Evolutionary conservation across 768 basidiomycete genomes (phyloP).

Genomic region (Bullera alba): DNA sequence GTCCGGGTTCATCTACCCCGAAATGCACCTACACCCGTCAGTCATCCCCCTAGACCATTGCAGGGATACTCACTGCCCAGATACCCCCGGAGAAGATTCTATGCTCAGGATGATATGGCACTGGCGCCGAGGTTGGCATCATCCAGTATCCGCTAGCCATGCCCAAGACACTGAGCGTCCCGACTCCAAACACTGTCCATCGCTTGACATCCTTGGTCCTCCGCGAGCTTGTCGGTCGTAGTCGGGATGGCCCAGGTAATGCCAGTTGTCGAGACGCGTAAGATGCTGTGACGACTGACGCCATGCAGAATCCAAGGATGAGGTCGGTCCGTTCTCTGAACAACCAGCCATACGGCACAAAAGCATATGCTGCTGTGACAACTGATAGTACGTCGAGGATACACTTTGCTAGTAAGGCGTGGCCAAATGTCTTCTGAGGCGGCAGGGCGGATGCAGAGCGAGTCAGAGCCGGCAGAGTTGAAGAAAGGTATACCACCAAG

Average conservation of each 20-base stretch:
- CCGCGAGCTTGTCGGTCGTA: background rate
- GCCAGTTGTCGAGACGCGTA: background rate
- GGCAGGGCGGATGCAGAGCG: slow-evolving; percentile 49
- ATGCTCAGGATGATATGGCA: slow-evolving; percentile 59
- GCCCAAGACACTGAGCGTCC: slow-evolving; percentile 9
- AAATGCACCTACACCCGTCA: slow-evolving; percentile 65
- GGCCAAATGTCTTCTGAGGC: slow-evolving; percentile 53
- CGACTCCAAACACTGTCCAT: slow-evolving; percentile 6
- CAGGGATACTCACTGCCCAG: slow-evolving; percentile 62
- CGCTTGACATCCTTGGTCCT: slow-evolving; percentile 7
- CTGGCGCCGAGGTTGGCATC: slow-evolving; percentile 52
- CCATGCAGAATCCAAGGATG: slow-evolving; percentile 44
- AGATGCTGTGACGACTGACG: background rate
- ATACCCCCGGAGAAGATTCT: slow-evolving; percentile 74
- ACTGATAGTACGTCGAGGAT: slow-evolving; percentile 63
- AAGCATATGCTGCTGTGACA: slow-evolving; percentile 84
- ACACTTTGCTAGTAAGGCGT: slow-evolving; percentile 58
- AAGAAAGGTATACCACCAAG: slow-evolving; percentile 57
- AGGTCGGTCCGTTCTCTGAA: slow-evolving; percentile 71
- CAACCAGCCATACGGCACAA: slow-evolving; percentile 70
- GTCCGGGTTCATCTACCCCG: slow-evolving; percentile 66
- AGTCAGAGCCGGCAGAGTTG: slow-evolving; percentile 56
- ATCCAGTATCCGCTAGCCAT: slow-evolving; percentile 12
- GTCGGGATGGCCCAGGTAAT: background rate
- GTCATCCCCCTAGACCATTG: background rate